Evolutionary conservation across 2,329 filamentous ascomycete genomes (phyloP).

Genomic region (Botrytis galanthina): DNA sequence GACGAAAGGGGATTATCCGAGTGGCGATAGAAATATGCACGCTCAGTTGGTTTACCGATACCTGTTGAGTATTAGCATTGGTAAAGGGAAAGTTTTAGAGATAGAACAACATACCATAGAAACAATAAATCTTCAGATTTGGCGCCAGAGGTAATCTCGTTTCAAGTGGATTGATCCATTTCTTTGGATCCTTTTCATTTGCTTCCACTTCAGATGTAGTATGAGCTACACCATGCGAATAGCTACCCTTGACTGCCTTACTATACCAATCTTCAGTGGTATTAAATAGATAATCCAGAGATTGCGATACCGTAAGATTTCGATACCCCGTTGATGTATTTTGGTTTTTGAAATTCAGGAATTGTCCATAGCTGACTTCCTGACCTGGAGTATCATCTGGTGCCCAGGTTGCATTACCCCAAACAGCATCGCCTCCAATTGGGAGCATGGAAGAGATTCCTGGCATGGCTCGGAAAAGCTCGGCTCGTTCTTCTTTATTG

Average conservation of each 20-base stretch:
- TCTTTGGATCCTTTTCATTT: constrained; percentile 72
- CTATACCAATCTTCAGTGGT: constrained; percentile 84
- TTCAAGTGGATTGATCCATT: constrained; percentile 95
- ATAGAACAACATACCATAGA: constrained; percentile 62
- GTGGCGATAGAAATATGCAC: constrained; percentile 83
- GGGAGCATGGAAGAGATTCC: constrained; percentile 96
- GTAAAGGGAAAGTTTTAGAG: not conserved
- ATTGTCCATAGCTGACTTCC: constrained; percentile 70
- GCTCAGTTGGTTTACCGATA: constrained; percentile 88
- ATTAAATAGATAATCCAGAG: constrained; percentile 73
- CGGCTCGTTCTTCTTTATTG: constrained; percentile 82
- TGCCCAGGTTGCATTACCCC: constrained; percentile 84
- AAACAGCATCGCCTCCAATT: constrained; percentile 89
- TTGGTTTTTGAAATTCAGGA: constrained; percentile 77
- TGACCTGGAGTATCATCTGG: constrained; percentile 81
- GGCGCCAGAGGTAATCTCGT: constrained; percentile 83
- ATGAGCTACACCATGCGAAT: constrained; percentile 85
- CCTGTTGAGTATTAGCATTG: constrained; percentile 39
- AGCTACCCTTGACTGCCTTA: constrained; percentile 67
- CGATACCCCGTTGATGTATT: constrained; percentile 62
- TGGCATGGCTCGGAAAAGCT: constrained; percentile 95
- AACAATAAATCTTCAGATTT: constrained; percentile 91
- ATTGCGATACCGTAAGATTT: constrained; percentile 80
- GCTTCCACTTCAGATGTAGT: constrained; percentile 76
- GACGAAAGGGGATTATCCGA: constrained; percentile 63